Base-by-base conservation (phyloP, 1,284 basidiomycete genomes). In the Cerioporus squamosus region DNA sequence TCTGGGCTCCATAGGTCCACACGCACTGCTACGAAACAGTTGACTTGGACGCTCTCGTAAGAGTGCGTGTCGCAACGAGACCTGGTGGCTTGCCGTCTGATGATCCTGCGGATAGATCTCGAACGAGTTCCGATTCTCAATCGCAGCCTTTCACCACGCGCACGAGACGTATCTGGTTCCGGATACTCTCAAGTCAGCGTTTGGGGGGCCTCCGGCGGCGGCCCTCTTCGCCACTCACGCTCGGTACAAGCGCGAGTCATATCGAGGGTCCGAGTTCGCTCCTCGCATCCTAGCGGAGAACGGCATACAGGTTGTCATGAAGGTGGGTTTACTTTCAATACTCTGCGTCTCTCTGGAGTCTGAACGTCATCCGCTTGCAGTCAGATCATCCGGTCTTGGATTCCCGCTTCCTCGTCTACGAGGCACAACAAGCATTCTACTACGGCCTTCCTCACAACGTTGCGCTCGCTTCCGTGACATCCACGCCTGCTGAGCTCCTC, bases 391-490 rank as follows among this genome's bases (percentile, higher is more conserved):
- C 86, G 10, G 86, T 88, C 2, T 60, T 94, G 17, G 87, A 95
- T 70, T 91, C 90, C 33, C 83, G 95, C 5, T 87, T 88, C 70
- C 78, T 97, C 17, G 71, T 94, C 2, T 88, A 86, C 68, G 94
- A 97, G 73, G 94, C 95, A 0, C 91, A 93, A 55, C 92, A 95
- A 70, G 93, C 91, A 1, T 87, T 94, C 68, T 90, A 91, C 71
- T 95, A 86, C 66, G 86, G 87, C 9, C 75, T 90, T 38, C 73
- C 82, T 1, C 72, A 75, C 12, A 77, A 87, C 61, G 72, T 88
- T 24, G 88, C 90, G 6, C 74, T 94, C 10, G 79, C 87, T 3
- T 79, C 91, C 4, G 88, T 97, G 15, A 97, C 87, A 0, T 85
- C 87, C 1, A 90, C 87, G 5, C 87, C 95, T 1, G 93, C 95